A percentile compares a stretch with the other conserved stretches of the same genome.
Conservation (phyloP, 768 basidiomycete species). For the Rickenella mellea region DNA sequence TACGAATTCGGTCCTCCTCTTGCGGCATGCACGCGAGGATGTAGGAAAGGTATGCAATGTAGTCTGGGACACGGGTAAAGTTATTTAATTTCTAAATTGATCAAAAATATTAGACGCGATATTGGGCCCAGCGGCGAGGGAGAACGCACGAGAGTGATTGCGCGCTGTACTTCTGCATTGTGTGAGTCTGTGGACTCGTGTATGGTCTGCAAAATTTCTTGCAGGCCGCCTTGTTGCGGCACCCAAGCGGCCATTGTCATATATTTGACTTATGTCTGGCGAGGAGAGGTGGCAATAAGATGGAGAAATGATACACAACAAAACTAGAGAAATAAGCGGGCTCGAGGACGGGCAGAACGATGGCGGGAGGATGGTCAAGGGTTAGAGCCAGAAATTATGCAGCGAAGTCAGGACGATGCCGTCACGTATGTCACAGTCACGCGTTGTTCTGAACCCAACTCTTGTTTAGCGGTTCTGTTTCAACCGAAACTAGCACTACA, state of each 20-base stretch:
- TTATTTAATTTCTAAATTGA: slow-evolving; percentile 70
- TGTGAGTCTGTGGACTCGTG: slow-evolving; percentile 82
- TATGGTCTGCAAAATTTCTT: slow-evolving; percentile 88
- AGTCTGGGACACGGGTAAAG: slow-evolving; percentile 85
- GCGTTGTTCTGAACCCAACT: too few species aligned
- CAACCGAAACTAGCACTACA: too few species aligned
- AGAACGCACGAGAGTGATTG: slow-evolving; percentile 67
- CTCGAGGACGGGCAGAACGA: too few species aligned
- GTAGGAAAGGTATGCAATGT: slow-evolving; percentile 91
- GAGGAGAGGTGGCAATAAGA: too few species aligned
- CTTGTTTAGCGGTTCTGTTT: too few species aligned
- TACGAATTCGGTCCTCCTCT: slow-evolving; percentile 88
- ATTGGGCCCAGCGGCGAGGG: slow-evolving; percentile 1
- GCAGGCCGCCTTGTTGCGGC: slow-evolving; percentile 77
- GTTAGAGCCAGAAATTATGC: too few species aligned
- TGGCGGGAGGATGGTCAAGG: too few species aligned
- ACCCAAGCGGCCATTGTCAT: slow-evolving; percentile 60
- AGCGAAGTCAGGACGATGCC: too few species aligned
- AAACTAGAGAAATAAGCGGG: too few species aligned
- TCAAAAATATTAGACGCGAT: not conserved
- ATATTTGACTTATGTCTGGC: too few species aligned
- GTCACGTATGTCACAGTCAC: too few species aligned
- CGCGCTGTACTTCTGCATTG: slow-evolving; percentile 56
- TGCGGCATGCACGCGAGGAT: slow-evolving; percentile 73
- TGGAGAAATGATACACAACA: too few species aligned